Base-by-base conservation (phyloP, 495 filamentous ascomycete species). In the Talaromyces nanjingensis region DNA sequence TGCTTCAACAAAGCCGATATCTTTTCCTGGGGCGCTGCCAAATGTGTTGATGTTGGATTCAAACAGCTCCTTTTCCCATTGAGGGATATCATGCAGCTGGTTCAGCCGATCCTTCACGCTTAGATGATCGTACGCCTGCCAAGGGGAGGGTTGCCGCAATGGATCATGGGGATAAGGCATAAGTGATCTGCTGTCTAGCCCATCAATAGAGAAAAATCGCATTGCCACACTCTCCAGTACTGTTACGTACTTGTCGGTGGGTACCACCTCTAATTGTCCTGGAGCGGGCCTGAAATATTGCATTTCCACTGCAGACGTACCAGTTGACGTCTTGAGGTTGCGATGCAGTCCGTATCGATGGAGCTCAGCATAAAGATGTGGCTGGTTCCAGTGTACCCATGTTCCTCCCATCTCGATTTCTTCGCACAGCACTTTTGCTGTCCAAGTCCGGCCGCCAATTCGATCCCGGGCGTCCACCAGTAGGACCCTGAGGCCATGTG, bases 381-480 rank as follows among this genome's bases (percentile, higher is more conserved):
- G 60, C 27, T 71, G 66, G 7, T 56, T 57, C 52, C 20, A 54
- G 11, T 54, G 52, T 9, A 77, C 66, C 72, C 73, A 77, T 6
- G 72, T 74, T 6, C 75, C 75, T 0, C 75, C 75, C 66, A 77
- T 69, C 22, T 77, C 75, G 37, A 66, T 72, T 0, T 62, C 59
- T 54, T 72, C 66, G 0, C 67, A 66, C 60, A 56, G 52, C 2
- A 65, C 63, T 3, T 69, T 64, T 59, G 25, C 53, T 29, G 70
- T 68, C 67, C 69, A 77, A 8, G 74, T 68, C 4, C 74, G 70
- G 1, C 74, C 74, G 18, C 74, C 74, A 34, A 77, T 71, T 2
- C 74, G 72, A 58, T 76, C 72, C 4, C 75, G 70, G 3, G 69
- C 75, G 65, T 77, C 75, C 0, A 76, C 14, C 7, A 77, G 68